Percentiles rank a stretch among this genome's conserved stretches.
Evolutionary conservation across 345 rosid species (phyloP).

Genomic region (Eucalyptus sp.): DNA sequence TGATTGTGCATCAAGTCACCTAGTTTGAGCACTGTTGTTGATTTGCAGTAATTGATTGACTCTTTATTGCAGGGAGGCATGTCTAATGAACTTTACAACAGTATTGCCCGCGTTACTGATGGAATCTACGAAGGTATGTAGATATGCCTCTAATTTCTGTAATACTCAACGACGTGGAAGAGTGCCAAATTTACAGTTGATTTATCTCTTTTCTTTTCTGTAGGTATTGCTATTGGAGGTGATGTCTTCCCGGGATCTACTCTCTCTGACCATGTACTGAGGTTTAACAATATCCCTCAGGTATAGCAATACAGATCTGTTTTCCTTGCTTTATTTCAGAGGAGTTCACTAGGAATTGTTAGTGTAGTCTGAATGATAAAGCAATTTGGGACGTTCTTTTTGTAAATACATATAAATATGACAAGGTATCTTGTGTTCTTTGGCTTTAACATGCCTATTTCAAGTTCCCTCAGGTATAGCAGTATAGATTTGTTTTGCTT

Average conservation of each 20-base stretch:
- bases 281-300: conserved; percentile 97
- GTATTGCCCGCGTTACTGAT: conserved; percentile 90
- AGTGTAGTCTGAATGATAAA: background rate
- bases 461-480: background rate
- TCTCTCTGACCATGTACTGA: conserved; percentile 79
- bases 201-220: conserved; percentile 4
- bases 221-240: conserved; percentile 97
- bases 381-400: background rate
- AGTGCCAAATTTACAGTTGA: background rate
- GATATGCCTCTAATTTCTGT: background rate
- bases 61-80: conserved; percentile 72
- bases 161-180: background rate
- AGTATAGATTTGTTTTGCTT: background rate
- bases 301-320: conserved; percentile 12
- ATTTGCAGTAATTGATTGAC: background rate
- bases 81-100: conserved; percentile 93
- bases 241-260: conserved; percentile 98
- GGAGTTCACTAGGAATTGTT: background rate
- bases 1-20: background rate
- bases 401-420: background rate
- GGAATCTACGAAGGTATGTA: conserved; percentile 83
- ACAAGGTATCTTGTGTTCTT: background rate
- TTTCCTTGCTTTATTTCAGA: background rate
- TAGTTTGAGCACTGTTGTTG: background rate
- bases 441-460: background rate